A percentile compares a stretch with the other conserved stretches of the same genome.
Evolutionary conservation across 164 flowering plant species (phyloP).

Genomic region (Sextonia rubra): DNA sequence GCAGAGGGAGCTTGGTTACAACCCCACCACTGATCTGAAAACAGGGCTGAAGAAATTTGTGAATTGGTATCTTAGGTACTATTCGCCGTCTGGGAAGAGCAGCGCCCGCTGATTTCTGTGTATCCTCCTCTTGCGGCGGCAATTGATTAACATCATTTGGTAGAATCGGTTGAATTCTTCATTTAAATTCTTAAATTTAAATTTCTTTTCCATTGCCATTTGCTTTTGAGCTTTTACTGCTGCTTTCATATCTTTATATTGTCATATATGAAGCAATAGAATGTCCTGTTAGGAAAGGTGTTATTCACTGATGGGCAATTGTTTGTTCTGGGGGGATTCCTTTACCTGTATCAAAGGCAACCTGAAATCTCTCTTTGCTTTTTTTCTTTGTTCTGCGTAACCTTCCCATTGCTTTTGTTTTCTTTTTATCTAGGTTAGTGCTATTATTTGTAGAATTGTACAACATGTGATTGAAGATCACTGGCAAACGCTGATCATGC

Average conservation of each 20-base stretch:
- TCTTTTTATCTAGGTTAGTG: slow-evolving; percentile 16
- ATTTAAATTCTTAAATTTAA: slow-evolving; percentile 50
- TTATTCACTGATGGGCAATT: slow-evolving; percentile 14
- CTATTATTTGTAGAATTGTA: slow-evolving; percentile 8
- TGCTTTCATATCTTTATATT: slow-evolving; percentile 17
- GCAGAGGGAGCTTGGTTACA: slow-evolving; percentile 72
- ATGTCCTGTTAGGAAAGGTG: slow-evolving; percentile 15
- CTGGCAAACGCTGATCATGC: background rate
- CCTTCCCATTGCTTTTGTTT: slow-evolving; percentile 14
- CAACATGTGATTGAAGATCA: slow-evolving; percentile 9
- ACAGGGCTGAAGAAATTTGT: slow-evolving; percentile 86
- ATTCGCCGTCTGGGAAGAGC: slow-evolving; percentile 51
- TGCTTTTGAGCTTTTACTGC: slow-evolving; percentile 9
- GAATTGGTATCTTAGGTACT: slow-evolving; percentile 64
- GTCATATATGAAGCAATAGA: slow-evolving; percentile 32
- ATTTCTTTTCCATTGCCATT: slow-evolving; percentile 15
- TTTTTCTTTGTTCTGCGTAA: slow-evolving; percentile 17
- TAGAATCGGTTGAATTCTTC: slow-evolving; percentile 39
- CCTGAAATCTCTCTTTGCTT: slow-evolving; percentile 2
- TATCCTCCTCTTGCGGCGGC: background rate
- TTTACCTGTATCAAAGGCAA: slow-evolving; percentile 24
- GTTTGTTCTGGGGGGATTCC: slow-evolving; percentile 23
- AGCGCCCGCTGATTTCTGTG: slow-evolving; percentile 31
- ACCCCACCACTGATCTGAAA: slow-evolving; percentile 85
- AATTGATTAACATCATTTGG: slow-evolving; percentile 13